Evolutionary conservation across 2,329 filamentous ascomycete species (phyloP), one percentile per base, ranked within the genome.

Genomic region (Colletotrichum simmondsii): DNA sequence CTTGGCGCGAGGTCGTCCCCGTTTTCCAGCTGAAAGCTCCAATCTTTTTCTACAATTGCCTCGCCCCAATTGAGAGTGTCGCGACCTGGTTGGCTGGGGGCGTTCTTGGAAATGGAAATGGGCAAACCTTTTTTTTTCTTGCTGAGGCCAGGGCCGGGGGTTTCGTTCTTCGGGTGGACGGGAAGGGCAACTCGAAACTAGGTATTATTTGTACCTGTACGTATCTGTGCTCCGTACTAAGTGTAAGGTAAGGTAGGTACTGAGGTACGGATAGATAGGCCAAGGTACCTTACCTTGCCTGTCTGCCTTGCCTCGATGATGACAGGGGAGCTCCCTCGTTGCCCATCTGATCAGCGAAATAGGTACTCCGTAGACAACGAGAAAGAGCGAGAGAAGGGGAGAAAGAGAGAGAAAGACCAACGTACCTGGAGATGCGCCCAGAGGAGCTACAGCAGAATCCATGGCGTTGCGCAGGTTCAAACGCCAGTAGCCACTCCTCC

Each of bases 401-500:
- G 42, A 49, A 8, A 19, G 2, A 46, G 42, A 22, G 37, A 16
- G 16, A 42, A 19, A 7, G 37, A 42, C 12, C 14, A 7, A 42
- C 14, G 30, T 32, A 4, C 30, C 30, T 46, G 42, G 32, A 35
- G 3, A 35, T 12, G 19, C 19, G 42, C 42, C 19, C 42, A 49
- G 42, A 49, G 42, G 19, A 49, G 42, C 42, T n/a, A 49, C 42
- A 65, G 62, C n/a, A 24, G 37, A 26, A 60, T 32, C 37, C 67
- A 37, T 64, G 66, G 61, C 52, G 42, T 63, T 54, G 14, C 54
- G 30, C 68, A 61, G 62, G 63, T 71, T 68, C 35, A 63, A 72
- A 72, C 69, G 37, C 58, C 58, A 69, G 65, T 67, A 64, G 65
- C 65, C 66, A 72, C 70, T 64, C 46, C 42, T 42, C 49, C 66